Conservation (phyloP, 2,329 filamentous ascomycete species). For the Zalaria sp. region DNA sequence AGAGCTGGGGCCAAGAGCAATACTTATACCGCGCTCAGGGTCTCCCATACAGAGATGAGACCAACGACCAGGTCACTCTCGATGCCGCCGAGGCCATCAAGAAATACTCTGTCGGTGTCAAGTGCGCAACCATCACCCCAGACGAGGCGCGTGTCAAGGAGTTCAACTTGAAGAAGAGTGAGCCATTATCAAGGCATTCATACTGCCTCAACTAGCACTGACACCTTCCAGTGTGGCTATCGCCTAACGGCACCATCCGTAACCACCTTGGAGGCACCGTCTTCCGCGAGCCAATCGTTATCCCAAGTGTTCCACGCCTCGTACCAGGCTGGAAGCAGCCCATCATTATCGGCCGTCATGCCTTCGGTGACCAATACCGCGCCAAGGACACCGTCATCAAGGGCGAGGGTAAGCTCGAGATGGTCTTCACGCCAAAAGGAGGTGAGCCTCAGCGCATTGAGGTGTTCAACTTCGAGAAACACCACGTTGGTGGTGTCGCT, state of each 20-base stretch:
- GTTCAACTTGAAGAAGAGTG: constrained; percentile 97
- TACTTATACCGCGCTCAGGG: constrained; percentile 35
- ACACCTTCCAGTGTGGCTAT: constrained; percentile 69
- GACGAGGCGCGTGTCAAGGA: constrained; percentile 94
- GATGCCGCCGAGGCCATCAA: constrained; percentile 96
- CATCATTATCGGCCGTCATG: constrained; percentile 97
- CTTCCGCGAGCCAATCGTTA: constrained; percentile 98
- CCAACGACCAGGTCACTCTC: constrained; percentile 87
- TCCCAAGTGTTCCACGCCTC: constrained; percentile 79
- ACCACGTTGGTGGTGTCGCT: constrained; percentile 59
- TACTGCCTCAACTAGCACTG: neutral
- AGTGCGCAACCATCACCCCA: constrained; percentile 97
- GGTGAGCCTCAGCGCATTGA: constrained; percentile 73
- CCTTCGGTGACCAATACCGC: constrained; percentile 96
- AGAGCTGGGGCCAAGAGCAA: no score
- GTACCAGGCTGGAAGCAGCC: constrained; percentile 97
- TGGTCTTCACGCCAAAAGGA: constrained; percentile 81
- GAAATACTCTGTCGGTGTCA: constrained; percentile 97
- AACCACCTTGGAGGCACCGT: constrained; percentile 78
- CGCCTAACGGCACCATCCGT: constrained; percentile 78
- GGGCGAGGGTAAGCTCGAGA: constrained; percentile 75
- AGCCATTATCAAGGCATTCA: constrained; percentile 19
- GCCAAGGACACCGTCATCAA: constrained; percentile 81
- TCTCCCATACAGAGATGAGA: constrained; percentile 87
- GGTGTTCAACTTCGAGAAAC: constrained; percentile 78